Evolutionary conservation across 192 early-diverging fungal genomes (phyloP), one percentile per base, ranked within the genome.

Genomic region (Coemansia biformis): DNA sequence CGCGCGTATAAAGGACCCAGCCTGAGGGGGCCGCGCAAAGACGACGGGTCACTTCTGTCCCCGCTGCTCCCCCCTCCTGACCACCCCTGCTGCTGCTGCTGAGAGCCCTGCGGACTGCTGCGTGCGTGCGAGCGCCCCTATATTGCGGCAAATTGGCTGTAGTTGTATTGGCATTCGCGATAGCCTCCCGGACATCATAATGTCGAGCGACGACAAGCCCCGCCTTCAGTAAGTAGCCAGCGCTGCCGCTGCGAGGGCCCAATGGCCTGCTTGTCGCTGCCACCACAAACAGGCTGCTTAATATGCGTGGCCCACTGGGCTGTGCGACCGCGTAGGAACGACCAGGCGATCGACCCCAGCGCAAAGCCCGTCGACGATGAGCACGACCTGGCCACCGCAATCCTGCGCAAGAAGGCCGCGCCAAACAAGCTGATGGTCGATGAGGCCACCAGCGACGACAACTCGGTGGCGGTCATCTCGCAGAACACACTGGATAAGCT

Each of bases 341-440:
- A 65, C 50, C 57, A 60, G 58, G 32, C 33, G 44, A 57, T 62
- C 21, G 69, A 66, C 58, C 39, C 53, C 17, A 51, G 45, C 37
- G 47, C 40, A 26, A 63, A 63, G 52, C 43, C 60, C 9, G 54
- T 33, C 24, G 80, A 87, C 63, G 75, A 83, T 21, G 78, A 75
- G 32, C 77, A 90, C 42, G 96, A 99, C 78, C 77, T 86, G 26
- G 87, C 95, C 35, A 89, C 90, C 13, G 96, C 94, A 42, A 99
- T 99, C 62, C 77, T 99, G 43, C 90, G 91, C 61, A 86, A 87
- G 57, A 99, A 99, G 69, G 63, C 88, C 0, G 86, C 93, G 32
- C 91, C 90, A n/a, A 99, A 99, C 81, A 99, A 99, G 80, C 75
- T 99, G 41, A 88, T 99, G 77, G 91, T 99, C 22, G 96, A 97